Conservation (phyloP, 176 grass and related monocot genomes). For the Dactylis glomerata region DNA sequence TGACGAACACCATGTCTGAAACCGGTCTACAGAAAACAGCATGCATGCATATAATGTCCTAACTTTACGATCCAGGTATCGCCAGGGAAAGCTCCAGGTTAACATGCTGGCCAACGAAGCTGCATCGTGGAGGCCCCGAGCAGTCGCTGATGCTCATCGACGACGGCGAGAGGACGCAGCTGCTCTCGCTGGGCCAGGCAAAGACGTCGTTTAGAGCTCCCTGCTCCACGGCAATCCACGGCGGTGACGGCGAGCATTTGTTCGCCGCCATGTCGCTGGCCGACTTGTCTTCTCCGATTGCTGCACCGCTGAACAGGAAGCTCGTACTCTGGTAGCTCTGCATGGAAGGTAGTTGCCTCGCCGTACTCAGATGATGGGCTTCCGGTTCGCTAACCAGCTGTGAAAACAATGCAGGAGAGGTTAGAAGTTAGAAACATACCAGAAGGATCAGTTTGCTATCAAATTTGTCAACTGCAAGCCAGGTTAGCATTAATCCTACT, state of each 20-base stretch:
- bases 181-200: conserved; percentile 38
- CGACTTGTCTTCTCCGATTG: neutral
- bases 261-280: conserved; percentile 4
- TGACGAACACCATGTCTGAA: neutral
- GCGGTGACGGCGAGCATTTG: conserved; percentile 31
- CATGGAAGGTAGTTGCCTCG: conserved; percentile 23
- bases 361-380: conserved; percentile 4
- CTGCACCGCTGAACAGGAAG: conserved; percentile 12
- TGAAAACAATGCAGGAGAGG: neutral
- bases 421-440: conserved; percentile 20
- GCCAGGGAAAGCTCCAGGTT: conserved; percentile 92
- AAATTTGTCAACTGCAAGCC: neutral
- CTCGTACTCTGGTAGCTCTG: conserved; percentile 12
- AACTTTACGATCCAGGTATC: conserved; percentile 52
- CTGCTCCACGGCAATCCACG: conserved; percentile 32
- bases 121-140: conserved; percentile 32
- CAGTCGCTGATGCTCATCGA: conserved; percentile 47
- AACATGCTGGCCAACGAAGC: conserved; percentile 33
- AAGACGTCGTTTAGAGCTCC: conserved; percentile 27
- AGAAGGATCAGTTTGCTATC: no score
- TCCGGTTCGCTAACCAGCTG: conserved; percentile 38
- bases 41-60: neutral
- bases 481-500: neutral
- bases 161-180: conserved; percentile 33
- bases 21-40: conserved; percentile 12